Conservation (phyloP, 1,139 yeast species). For the Kluyveromyces marxianus region DNA sequence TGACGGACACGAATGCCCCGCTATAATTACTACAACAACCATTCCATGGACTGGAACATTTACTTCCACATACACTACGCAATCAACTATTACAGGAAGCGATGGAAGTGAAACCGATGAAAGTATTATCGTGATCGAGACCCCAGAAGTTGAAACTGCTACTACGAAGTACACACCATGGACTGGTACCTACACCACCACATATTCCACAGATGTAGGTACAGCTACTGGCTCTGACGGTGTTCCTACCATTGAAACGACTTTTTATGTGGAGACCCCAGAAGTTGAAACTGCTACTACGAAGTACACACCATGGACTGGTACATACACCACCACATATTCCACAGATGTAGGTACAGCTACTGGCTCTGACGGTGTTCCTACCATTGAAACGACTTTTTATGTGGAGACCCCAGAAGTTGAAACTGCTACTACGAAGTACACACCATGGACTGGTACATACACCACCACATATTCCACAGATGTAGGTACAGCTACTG, state of each 20-base stretch:
- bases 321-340: slow-evolving; percentile 9
- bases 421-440: slow-evolving; percentile 6
- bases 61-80: slow-evolving; percentile 10
- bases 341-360: slow-evolving; percentile 2
- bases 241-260: slow-evolving; percentile 5
- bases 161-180: slow-evolving; percentile 1
- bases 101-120: slow-evolving; percentile 7
- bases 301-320: slow-evolving; percentile 7
- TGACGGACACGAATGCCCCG: slow-evolving; percentile 8
- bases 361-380: background rate
- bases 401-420: slow-evolving; percentile 9
- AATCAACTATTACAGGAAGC: slow-evolving; percentile 1
- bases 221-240: slow-evolving; percentile 7
- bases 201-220: slow-evolving; percentile 7
- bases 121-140: slow-evolving; percentile 8
- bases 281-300: slow-evolving; percentile 1
- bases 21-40: slow-evolving; percentile 2
- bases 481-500: slow-evolving; percentile 1
- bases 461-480: slow-evolving; percentile 10
- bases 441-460: slow-evolving; percentile 9
- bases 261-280: slow-evolving; percentile 13
- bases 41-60: slow-evolving; percentile 8
- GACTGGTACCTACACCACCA: slow-evolving; percentile 11
- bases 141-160: slow-evolving; percentile 10
- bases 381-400: background rate